These are phyloP conservation scores for Cryphonectria nitschkei DNA, from an alignment of 2,329 filamentous ascomycete genomes.

Conservation along the genomic window DNA sequence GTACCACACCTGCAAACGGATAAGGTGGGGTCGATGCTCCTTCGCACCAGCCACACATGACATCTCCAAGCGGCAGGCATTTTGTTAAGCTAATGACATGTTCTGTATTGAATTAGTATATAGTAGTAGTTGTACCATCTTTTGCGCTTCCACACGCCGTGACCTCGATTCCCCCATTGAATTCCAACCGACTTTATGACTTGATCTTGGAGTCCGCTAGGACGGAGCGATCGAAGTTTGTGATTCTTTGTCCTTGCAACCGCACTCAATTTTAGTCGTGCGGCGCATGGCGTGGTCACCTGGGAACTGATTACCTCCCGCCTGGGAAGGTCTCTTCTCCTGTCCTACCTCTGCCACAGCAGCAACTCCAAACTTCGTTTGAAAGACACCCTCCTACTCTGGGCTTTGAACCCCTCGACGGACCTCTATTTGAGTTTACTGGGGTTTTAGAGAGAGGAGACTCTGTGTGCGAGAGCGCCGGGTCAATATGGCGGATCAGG, in stretches of 20 bases:
- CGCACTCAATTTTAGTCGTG: neutral
- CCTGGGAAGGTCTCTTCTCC: conserved; percentile 17
- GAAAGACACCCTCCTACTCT: neutral
- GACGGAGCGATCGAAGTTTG: neutral
- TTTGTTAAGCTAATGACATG: neutral
- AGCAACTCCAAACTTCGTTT: neutral
- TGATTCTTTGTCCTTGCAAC: neutral
- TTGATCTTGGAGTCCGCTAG: neutral
- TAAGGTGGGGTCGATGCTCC: neutral
- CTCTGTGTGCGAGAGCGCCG: neutral
- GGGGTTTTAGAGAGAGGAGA: neutral
- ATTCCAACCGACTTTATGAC: neutral
- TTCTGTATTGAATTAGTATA: neutral
- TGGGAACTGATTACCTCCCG: conserved; percentile 19
- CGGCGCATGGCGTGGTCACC: conserved; percentile 23
- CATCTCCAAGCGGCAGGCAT: neutral
- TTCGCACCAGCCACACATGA: neutral
- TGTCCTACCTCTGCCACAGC: neutral
- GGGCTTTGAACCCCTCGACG: neutral
- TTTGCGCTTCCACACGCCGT: neutral
- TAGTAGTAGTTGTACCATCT: neutral
- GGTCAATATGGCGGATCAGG: conserved; percentile 60
- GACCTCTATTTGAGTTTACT: neutral
- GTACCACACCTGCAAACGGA: neutral
- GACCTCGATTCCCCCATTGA: neutral